A percentile compares a stretch with the other conserved stretches of the same genome.
These are phyloP conservation scores for Hypoxylon rickii DNA, from an alignment of 495 filamentous ascomycete species.

Conservation along the genomic window DNA sequence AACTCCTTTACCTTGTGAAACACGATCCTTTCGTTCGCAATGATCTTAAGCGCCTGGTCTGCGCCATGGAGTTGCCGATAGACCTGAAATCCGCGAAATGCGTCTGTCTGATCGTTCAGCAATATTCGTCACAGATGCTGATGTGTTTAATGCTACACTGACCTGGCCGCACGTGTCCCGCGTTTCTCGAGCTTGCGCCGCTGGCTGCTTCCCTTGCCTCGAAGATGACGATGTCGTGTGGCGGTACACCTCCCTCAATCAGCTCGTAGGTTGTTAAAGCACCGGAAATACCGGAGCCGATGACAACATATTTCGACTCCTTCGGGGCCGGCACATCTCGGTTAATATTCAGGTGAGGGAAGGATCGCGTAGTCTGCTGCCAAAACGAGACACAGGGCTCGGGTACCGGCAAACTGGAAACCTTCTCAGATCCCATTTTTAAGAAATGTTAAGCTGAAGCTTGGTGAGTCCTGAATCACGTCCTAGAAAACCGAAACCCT, in stretches of 20 bases:
- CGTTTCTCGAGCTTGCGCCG: constrained; percentile 39
- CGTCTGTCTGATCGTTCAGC: constrained; percentile 14
- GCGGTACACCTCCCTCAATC: constrained; percentile 31
- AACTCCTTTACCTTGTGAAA: constrained; percentile 32
- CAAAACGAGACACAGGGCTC: constrained; percentile 32
- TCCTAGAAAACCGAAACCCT: no score
- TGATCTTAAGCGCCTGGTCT: constrained; percentile 38
- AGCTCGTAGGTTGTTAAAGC: constrained; percentile 36
- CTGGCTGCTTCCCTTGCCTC: constrained; percentile 40
- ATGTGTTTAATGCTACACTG: neutral
- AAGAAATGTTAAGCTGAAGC: no score
- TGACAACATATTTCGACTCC: constrained; percentile 29
- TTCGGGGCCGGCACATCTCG: constrained; percentile 11
- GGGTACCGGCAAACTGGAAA: constrained; percentile 21
- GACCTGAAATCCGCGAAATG: constrained; percentile 39
- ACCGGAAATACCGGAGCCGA: constrained; percentile 40
- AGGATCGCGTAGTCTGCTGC: constrained; percentile 33
- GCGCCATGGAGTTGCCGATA: constrained; percentile 30
- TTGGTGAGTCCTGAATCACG: no score
- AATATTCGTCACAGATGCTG: neutral
- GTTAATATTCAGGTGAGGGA: constrained; percentile 35
- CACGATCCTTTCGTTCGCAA: constrained; percentile 37
- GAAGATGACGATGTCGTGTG: constrained; percentile 34
- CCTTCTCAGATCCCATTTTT: constrained; percentile 1
- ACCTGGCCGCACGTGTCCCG: constrained; percentile 41